phyloP scores from a whole-genome alignment of 306 rosid genomes.

The Vigna angularis region DNA sequence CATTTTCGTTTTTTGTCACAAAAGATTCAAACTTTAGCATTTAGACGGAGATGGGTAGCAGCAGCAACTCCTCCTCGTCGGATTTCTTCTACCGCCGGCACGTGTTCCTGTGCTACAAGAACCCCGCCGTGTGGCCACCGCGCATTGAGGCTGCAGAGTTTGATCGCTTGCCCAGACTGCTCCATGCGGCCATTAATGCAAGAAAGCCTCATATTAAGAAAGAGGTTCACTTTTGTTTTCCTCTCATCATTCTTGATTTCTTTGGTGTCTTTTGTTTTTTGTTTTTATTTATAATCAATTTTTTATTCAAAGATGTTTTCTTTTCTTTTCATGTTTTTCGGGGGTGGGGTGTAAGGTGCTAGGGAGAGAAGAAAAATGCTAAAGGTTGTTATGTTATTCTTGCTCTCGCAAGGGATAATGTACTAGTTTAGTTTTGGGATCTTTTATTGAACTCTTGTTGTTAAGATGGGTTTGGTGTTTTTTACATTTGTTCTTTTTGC shows the following conservation, averaged over 20 bases:
- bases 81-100: conserved; percentile 67
- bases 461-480: conserved; percentile 16
- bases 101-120: conserved; percentile 81
- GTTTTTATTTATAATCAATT: background rate
- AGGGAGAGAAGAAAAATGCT: background rate
- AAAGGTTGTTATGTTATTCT: background rate
- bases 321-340: background rate
- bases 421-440: conserved; percentile 5
- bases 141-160: conserved; percentile 92
- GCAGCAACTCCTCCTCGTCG: conserved; percentile 44
- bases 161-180: conserved; percentile 84
- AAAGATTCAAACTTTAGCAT: background rate
- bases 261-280: background rate
- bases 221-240: conserved; percentile 52
- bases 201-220: conserved; percentile 66
- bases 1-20: background rate
- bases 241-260: background rate
- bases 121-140: conserved; percentile 78
- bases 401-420: background rate
- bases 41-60: conserved; percentile 47
- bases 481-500: background rate
- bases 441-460: background rate
- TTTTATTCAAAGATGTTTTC: background rate
- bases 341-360: background rate
- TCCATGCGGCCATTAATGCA: conserved; percentile 73